Base-by-base conservation (phyloP, 2,329 filamentous ascomycete genomes). In the Fusarium xyrophilum region DNA sequence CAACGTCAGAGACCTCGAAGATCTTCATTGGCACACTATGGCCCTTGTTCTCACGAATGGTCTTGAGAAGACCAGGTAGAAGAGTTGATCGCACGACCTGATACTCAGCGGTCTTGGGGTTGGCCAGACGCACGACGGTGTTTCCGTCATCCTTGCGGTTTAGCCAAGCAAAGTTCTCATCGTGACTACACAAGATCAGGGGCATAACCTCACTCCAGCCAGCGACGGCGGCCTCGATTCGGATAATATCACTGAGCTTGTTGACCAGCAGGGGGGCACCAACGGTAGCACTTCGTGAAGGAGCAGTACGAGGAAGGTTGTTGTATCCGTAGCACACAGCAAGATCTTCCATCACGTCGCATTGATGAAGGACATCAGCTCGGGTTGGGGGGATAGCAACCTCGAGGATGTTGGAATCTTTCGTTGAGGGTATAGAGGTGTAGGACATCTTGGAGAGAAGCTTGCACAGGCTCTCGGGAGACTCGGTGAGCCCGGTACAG, bases 291-390 rank as follows among this genome's bases (percentile, higher is more conserved):
- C 92, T 91, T 76, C 93, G 94, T 79, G 90, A 93, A 12, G 94
- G 93, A 75, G 95, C 93, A 50, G 91, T 89, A 54, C 93, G 90
- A 2, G 95, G 94, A 21, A 99, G 89, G 68, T 92, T 93, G 85
- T 99, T 99, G 87, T 97, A 99, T 70, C 96, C 96, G 79, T 98
- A 97, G 55, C 93, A 93, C 69, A 99, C 96, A 40, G 93, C 96
- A 23, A 96, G 90, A 77, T 99, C 96, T 82, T 99, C 96, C 95
- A 99, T 99, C 72, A 99, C 92, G 78, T 99, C 96, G 74, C 93
- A 96, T 77, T 97, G 92, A 80, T 99, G 96, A 33, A 99, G 89
- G 42, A 99, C 91, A 79, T 99, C 96, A 48, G 96, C 95, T 67
- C 96, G 89, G 47, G 94, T 98, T 33, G 94, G 88, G 12, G 96